Evolutionary conservation across 768 basidiomycete genomes (phyloP).

Genomic region (Phlebiopsis flavidoalba): DNA sequence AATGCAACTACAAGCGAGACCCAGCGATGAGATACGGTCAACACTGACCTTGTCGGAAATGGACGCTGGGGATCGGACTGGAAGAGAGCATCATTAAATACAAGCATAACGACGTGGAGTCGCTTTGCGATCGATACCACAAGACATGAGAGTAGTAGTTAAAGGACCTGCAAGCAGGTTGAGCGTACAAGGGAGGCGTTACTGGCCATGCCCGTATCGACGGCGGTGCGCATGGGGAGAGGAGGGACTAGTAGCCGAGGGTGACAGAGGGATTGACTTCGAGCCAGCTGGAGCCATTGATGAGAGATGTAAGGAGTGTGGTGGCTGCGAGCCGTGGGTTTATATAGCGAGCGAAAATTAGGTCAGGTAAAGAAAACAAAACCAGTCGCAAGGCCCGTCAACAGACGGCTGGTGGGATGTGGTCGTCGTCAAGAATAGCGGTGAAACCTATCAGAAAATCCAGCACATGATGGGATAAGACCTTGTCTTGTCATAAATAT

Average conservation of each 20-base stretch:
- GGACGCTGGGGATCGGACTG: constrained; percentile 12
- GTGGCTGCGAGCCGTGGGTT: constrained; percentile 7
- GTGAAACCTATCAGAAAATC: not conserved
- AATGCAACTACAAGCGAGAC: not conserved
- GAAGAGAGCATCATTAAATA: constrained; percentile 2
- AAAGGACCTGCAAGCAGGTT: not conserved
- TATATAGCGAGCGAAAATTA: not conserved
- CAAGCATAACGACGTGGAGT: constrained; percentile 14
- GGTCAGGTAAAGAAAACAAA: not conserved
- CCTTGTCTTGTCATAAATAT: not conserved
- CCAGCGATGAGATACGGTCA: not conserved
- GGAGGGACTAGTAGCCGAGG: constrained; percentile 10
- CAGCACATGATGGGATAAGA: constrained; percentile 1
- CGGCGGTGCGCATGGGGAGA: constrained; percentile 3
- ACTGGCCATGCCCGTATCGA: constrained; percentile 12
- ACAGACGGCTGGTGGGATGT: not conserved
- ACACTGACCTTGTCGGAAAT: constrained; percentile 15
- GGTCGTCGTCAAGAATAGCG: constrained; percentile 4
- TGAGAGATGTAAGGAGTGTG: constrained; percentile 11
- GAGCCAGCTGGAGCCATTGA: constrained; percentile 9
- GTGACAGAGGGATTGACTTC: constrained; percentile 7
- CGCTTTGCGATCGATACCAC: constrained; percentile 9
- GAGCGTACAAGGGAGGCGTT: constrained; percentile 11
- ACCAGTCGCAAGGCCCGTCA: constrained; percentile 2
- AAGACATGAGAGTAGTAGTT: not conserved